Conservation (phyloP, 2,329 filamentous ascomycete species). For the Fusarium avenaceum region DNA sequence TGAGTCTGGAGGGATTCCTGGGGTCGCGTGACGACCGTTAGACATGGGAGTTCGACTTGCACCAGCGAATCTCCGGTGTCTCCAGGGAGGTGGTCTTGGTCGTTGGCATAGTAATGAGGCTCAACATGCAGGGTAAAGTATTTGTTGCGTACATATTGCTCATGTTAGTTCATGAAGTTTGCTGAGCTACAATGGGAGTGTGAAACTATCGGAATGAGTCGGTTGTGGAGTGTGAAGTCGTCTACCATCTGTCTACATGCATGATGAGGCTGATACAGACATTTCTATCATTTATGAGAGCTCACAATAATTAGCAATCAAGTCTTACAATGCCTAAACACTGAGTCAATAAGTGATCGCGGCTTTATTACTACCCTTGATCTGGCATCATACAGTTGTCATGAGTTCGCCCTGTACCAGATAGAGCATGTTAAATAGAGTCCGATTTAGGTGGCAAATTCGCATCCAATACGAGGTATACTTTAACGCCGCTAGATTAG, state of each 20-base stretch:
- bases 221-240: background rate
- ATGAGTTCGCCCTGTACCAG: background rate
- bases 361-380: background rate
- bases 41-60: slow-evolving; percentile 5
- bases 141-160: background rate
- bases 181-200: background rate
- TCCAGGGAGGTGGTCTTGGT: slow-evolving; percentile 3
- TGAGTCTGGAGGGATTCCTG: slow-evolving; percentile 1
- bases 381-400: background rate
- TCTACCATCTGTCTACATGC: background rate
- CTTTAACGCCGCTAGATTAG: no score
- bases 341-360: slow-evolving; percentile 1
- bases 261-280: slow-evolving; percentile 1
- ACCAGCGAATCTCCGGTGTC: slow-evolving; percentile 9
- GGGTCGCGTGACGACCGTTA: slow-evolving; percentile 6
- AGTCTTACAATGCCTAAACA: slow-evolving; percentile 2
- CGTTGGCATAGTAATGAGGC: slow-evolving; percentile 21
- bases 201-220: background rate
- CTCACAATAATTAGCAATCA: slow-evolving; percentile 4
- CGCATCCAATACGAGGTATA: background rate
- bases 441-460: background rate
- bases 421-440: background rate
- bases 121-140: slow-evolving; percentile 1
- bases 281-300: slow-evolving; percentile 15
- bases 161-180: background rate